Conservation (phyloP, 495 filamentous ascomycete species). For the Penicillium macrosclerotiorum region DNA sequence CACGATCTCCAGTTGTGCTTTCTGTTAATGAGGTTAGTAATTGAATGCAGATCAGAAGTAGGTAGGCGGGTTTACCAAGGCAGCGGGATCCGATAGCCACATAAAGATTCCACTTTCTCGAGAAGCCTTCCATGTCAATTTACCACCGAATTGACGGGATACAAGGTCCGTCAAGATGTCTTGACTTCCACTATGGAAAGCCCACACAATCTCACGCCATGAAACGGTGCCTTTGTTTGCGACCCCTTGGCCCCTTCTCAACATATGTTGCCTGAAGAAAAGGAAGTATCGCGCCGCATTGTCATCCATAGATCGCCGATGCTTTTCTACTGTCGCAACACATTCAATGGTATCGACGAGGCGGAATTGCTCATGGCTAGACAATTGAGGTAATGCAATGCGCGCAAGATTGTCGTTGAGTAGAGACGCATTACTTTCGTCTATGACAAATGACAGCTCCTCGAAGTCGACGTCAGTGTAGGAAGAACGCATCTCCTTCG, state of each 20-base stretch:
- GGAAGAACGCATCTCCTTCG: slow-evolving; percentile 53
- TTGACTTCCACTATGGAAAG: slow-evolving; percentile 86
- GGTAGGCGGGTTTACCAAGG: slow-evolving; percentile 62
- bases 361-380: slow-evolving; percentile 85
- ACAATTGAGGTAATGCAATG: slow-evolving; percentile 75
- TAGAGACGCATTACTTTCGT: slow-evolving; percentile 65
- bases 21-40: slow-evolving; percentile 45
- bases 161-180: slow-evolving; percentile 90
- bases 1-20: slow-evolving; percentile 79
- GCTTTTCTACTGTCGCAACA: slow-evolving; percentile 80
- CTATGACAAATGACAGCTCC: slow-evolving; percentile 62
- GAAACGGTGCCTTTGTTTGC: slow-evolving; percentile 67
- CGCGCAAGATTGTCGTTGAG: slow-evolving; percentile 78
- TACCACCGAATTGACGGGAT: slow-evolving; percentile 72
- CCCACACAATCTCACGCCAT: slow-evolving; percentile 95
- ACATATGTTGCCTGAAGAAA: slow-evolving; percentile 81
- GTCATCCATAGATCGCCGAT: slow-evolving; percentile 87
- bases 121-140: slow-evolving; percentile 80
- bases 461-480: slow-evolving; percentile 52
- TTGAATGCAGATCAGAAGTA: not conserved
- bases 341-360: slow-evolving; percentile 87
- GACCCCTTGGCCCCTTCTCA: slow-evolving; percentile 61
- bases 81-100: slow-evolving; percentile 79
- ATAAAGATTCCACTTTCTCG: slow-evolving; percentile 88
- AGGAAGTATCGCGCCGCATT: slow-evolving; percentile 89